Evolutionary conservation across 164 flowering plant species (phyloP).

Genomic region (Umbellularia californica): DNA sequence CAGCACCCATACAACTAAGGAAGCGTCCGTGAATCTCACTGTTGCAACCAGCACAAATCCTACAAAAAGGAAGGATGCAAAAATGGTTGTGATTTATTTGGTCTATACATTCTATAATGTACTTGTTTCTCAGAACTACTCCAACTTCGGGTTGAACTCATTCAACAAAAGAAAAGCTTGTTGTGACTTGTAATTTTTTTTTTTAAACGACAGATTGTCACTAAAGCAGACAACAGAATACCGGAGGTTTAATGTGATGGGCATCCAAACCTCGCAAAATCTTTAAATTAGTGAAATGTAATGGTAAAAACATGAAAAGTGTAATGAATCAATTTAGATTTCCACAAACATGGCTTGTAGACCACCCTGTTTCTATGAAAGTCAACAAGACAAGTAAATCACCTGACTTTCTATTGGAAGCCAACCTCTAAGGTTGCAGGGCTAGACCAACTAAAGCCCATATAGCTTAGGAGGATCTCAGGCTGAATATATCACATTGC

Average conservation of each 20-base stretch:
- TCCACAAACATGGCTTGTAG: not conserved
- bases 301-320: not conserved
- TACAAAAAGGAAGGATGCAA: constrained; percentile 15
- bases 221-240: not conserved
- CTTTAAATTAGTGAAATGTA: not conserved
- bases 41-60: constrained; percentile 90
- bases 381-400: not conserved
- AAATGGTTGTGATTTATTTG: too few species aligned
- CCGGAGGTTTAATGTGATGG: not conserved
- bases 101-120: not conserved
- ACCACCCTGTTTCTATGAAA: too few species aligned
- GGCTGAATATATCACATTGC: not conserved
- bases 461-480: not conserved
- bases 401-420: not conserved
- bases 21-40: constrained; percentile 77
- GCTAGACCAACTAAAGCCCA: not conserved
- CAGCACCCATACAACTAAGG: constrained; percentile 82
- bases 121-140: not conserved
- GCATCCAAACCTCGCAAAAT: not conserved
- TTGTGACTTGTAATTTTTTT: too few species aligned
- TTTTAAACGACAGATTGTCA: not conserved
- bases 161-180: too few species aligned
- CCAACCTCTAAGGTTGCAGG: not conserved
- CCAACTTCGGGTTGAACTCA: too few species aligned
- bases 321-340: not conserved